These are phyloP conservation scores for Alternaria arborescens DNA, from an alignment of 2,329 filamentous ascomycete species.

Conservation along the genomic window DNA sequence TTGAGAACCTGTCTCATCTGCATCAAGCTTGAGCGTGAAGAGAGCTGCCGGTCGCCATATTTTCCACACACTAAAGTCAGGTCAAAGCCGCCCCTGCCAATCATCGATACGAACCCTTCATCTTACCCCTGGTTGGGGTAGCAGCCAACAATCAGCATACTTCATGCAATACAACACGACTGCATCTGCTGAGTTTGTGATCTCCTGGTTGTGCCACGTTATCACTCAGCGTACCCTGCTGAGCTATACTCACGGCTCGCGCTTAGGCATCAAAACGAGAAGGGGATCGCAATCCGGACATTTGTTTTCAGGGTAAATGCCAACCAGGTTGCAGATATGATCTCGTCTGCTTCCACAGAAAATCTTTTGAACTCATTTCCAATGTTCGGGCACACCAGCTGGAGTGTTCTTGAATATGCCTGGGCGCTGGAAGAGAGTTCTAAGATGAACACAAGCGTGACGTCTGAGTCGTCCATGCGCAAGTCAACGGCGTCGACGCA, in stretches of 20 bases:
- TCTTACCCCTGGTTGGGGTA: conserved; percentile 29
- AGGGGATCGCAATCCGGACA: conserved; percentile 10
- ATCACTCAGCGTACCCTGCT: conserved; percentile 18
- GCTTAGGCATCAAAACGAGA: conserved; percentile 7
- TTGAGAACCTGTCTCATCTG: conserved; percentile 24
- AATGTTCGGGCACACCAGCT: conserved; percentile 47
- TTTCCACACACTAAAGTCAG: conserved; percentile 2
- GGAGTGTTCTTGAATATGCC: conserved; percentile 46
- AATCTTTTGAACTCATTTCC: conserved; percentile 33
- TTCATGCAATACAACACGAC: conserved; percentile 32
- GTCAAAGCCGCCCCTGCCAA: background rate
- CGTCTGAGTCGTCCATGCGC: conserved; percentile 30
- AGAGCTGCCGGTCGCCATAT: conserved; percentile 18
- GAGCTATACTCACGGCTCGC: conserved; percentile 12
- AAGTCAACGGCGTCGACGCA: conserved; percentile 29
- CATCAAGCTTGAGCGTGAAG: conserved; percentile 24
- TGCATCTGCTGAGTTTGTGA: conserved; percentile 32
- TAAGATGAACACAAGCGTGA: conserved; percentile 28
- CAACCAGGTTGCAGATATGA: conserved; percentile 24
- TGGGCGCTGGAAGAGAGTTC: conserved; percentile 26
- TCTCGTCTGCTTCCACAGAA: conserved; percentile 30
- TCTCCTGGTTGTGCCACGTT: conserved; percentile 35
- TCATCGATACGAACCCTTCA: background rate
- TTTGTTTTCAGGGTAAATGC: conserved; percentile 24
- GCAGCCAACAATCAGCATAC: conserved; percentile 27